Evolutionary conservation across 768 basidiomycete genomes (phyloP).

Genomic region (Thelephora aurantiotincta): DNA sequence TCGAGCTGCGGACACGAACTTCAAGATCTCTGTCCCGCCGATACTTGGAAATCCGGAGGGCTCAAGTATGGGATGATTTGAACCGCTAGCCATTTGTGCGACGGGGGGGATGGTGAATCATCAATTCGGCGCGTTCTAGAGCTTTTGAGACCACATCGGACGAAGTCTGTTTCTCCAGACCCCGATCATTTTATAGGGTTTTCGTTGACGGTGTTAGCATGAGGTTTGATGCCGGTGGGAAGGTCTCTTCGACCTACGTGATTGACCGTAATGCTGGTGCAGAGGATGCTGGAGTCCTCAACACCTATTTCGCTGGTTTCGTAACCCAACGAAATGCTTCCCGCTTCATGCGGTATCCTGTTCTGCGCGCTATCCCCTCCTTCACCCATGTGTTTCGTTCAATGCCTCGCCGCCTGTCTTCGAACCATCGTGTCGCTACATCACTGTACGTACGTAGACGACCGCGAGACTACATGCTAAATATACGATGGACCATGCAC

Average conservation of each 20-base stretch:
- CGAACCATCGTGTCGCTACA: too few species aligned
- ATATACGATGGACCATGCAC: too few species aligned
- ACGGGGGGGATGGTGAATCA: slow-evolving; percentile 22
- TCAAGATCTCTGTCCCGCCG: slow-evolving; percentile 34
- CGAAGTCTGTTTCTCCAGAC: slow-evolving; percentile 28
- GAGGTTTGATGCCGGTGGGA: slow-evolving; percentile 29
- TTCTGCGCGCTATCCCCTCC: too few species aligned
- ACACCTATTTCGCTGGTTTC: slow-evolving; percentile 36
- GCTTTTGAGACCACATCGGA: slow-evolving; percentile 40
- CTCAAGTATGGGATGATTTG: slow-evolving; percentile 23
- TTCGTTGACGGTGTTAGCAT: slow-evolving; percentile 42
- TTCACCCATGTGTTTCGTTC: too few species aligned
- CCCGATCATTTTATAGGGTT: slow-evolving; percentile 24
- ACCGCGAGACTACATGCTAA: too few species aligned
- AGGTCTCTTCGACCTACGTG: slow-evolving; percentile 43
- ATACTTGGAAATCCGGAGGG: slow-evolving; percentile 12
- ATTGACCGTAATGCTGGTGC: slow-evolving; percentile 29
- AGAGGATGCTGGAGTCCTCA: slow-evolving; percentile 22
- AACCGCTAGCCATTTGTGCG: slow-evolving; percentile 27
- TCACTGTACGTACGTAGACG: too few species aligned
- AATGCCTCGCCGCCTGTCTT: too few species aligned
- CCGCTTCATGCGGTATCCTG: too few species aligned
- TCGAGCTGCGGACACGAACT: slow-evolving; percentile 33
- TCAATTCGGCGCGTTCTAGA: slow-evolving; percentile 33
- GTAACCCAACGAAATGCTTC: slow-evolving; percentile 10